Evolutionary conservation across 371 early-diverging fungal genomes (phyloP).

Genomic region (Hamiltosporidium magnivora): DNA sequence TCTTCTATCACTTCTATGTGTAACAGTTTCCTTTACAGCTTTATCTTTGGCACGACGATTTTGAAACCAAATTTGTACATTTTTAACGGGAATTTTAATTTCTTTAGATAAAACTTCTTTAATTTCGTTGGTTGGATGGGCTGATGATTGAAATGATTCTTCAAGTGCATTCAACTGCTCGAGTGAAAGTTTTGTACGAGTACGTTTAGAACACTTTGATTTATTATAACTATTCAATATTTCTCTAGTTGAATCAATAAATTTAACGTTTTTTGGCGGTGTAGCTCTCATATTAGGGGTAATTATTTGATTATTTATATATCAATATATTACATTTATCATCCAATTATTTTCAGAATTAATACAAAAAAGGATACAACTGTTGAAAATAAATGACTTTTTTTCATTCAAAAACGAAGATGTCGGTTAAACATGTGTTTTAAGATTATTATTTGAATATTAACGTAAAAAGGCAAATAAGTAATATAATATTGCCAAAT

Average conservation of each 20-base stretch:
- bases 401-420: too few relatives aligned
- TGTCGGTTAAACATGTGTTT: too few relatives aligned
- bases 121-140: conserved; percentile 11
- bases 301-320: too few relatives aligned
- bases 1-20: not conserved
- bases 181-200: conserved; percentile 10
- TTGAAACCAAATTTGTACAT: conserved; percentile 54
- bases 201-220: conserved; percentile 3
- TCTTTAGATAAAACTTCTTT: conserved; percentile 9
- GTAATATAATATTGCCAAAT: too few relatives aligned
- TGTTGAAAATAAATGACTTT: too few relatives aligned
- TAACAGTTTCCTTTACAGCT: conserved; percentile 6
- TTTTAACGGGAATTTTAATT: conserved; percentile 34
- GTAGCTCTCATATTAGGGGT: too few relatives aligned
- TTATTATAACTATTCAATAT: conserved; percentile 11
- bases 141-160: conserved; percentile 11
- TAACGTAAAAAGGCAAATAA: too few relatives aligned
- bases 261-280: not conserved
- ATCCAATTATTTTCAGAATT: too few relatives aligned
- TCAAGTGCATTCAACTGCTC: conserved; percentile 22
- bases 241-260: conserved; percentile 25
- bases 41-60: conserved; percentile 52
- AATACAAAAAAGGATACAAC: too few relatives aligned
- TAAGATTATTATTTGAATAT: too few relatives aligned
- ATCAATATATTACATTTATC: too few relatives aligned